Percentiles rank a stretch among this genome's conserved stretches.
Conservation (phyloP, 2,329 filamentous ascomycete species). For the Sclerotinia borealis region DNA sequence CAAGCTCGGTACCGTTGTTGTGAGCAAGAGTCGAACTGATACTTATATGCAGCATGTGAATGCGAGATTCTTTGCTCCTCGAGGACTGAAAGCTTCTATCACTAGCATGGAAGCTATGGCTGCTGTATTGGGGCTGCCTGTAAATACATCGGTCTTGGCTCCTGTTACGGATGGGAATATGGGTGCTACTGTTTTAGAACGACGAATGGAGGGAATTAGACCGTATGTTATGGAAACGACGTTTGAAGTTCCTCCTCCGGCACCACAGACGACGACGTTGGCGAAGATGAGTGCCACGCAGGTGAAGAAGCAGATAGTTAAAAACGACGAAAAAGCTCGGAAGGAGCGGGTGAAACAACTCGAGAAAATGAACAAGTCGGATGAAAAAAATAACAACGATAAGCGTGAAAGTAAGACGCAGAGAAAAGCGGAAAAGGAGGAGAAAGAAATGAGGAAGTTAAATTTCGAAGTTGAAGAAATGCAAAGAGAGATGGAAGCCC, state of each 20-base stretch:
- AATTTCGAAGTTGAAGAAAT: background rate
- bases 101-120: constrained; percentile 25
- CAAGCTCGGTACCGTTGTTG: constrained; percentile 21
- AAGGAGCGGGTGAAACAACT: constrained; percentile 21
- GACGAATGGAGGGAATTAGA: constrained; percentile 1
- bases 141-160: constrained; percentile 20
- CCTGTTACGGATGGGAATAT: constrained; percentile 16
- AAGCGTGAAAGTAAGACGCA: background rate
- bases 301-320: constrained; percentile 21
- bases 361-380: constrained; percentile 4
- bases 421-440: background rate
- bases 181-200: constrained; percentile 18
- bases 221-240: constrained; percentile 10
- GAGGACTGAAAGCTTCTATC: constrained; percentile 30
- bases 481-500: background rate
- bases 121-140: constrained; percentile 22
- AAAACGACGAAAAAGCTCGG: constrained; percentile 24
- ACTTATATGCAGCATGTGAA: constrained; percentile 31
- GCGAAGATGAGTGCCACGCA: constrained; percentile 27
- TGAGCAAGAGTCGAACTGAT: constrained; percentile 28
- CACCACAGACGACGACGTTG: constrained; percentile 17
- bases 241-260: constrained; percentile 15
- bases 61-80: constrained; percentile 30
- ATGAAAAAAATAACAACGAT: background rate
- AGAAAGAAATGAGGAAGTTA: background rate